A percentile compares a stretch with the other conserved stretches of the same genome.
phyloP scores from a whole-genome alignment of 306 rosid genomes.

The Alnus glutinosa region DNA sequence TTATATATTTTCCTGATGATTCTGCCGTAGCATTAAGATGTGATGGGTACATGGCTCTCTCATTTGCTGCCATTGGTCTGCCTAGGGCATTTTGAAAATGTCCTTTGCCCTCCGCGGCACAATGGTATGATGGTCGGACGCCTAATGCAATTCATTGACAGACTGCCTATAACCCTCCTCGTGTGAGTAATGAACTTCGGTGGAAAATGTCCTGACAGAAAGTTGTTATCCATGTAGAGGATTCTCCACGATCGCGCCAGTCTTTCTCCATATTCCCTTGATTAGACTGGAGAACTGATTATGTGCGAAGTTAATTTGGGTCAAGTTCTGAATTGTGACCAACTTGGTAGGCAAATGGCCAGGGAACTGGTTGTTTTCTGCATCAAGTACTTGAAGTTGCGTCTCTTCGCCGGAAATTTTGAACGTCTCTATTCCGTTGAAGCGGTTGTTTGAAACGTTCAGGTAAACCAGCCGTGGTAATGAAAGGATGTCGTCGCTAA shows the following conservation, averaged over 20 bases:
- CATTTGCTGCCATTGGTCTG: conserved; percentile 5
- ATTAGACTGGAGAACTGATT: conserved; percentile 40
- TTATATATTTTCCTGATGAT: neutral
- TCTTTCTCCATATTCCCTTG: conserved; percentile 37
- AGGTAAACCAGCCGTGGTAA: conserved; percentile 26
- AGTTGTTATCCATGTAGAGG: conserved; percentile 41
- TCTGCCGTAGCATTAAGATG: neutral
- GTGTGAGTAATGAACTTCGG: conserved; percentile 19
- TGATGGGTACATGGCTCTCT: neutral
- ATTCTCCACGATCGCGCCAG: conserved; percentile 32
- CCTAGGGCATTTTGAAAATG: conserved; percentile 31
- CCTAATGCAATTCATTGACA: conserved; percentile 51
- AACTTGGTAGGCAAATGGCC: conserved; percentile 49
- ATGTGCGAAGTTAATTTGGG: conserved; percentile 35
- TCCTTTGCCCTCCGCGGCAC: conserved; percentile 41
- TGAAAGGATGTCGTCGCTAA: conserved; percentile 31
- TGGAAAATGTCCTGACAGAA: conserved; percentile 42
- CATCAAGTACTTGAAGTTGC: conserved; percentile 40
- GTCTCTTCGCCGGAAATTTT: conserved; percentile 16
- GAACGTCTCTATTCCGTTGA: conserved; percentile 28
- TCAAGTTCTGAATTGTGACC: conserved; percentile 32
- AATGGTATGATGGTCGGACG: conserved; percentile 31
- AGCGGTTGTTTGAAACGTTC: conserved; percentile 43
- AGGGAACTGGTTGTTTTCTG: conserved; percentile 35
- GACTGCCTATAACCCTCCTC: conserved; percentile 26